Conservation (phyloP, 2,329 filamentous ascomycete species). For the Ophiocordyceps unilateralis region DNA sequence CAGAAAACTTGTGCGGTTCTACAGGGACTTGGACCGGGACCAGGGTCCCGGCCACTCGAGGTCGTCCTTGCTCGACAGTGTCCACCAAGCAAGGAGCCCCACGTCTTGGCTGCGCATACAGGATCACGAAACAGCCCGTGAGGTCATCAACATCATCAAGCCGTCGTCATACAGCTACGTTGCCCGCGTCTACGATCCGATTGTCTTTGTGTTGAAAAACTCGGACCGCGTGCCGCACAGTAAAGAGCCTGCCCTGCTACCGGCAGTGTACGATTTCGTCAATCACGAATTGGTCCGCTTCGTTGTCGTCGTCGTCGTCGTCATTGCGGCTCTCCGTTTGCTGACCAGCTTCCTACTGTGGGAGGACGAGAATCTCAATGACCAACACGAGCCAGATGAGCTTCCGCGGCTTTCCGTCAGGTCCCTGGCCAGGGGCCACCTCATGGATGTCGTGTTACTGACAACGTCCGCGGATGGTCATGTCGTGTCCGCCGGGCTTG, state of each 20-base stretch:
- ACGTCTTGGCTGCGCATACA: slow-evolving; percentile 62
- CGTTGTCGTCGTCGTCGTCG: slow-evolving; percentile 41
- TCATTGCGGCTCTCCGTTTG: slow-evolving; percentile 47
- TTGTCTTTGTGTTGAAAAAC: slow-evolving; percentile 53
- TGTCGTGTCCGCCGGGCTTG: slow-evolving; percentile 52
- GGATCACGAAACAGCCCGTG: slow-evolving; percentile 61
- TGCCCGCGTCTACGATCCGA: slow-evolving; percentile 56
- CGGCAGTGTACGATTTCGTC: slow-evolving; percentile 45
- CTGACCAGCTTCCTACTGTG: slow-evolving; percentile 61
- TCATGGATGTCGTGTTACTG: slow-evolving; percentile 51
- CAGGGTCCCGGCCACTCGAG: slow-evolving; percentile 13
- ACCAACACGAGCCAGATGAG: slow-evolving; percentile 27
- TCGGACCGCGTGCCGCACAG: slow-evolving; percentile 44
- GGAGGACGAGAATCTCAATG: slow-evolving; percentile 35
- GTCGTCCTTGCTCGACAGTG: slow-evolving; percentile 31
- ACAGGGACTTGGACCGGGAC: slow-evolving; percentile 4
- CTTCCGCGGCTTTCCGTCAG: slow-evolving; percentile 37
- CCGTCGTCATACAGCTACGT: slow-evolving; percentile 54
- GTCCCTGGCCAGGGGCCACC: slow-evolving; percentile 44
- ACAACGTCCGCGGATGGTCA: slow-evolving; percentile 44
- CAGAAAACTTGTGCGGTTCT: slow-evolving; percentile 10
- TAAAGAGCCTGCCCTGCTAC: slow-evolving; percentile 17
- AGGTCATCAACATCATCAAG: slow-evolving; percentile 61
- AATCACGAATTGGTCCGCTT: slow-evolving; percentile 42
- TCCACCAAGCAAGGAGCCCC: slow-evolving; percentile 62